Base-by-base conservation (phyloP, 345 rosid genomes). In the Psidium friedrichsthalianum region DNA sequence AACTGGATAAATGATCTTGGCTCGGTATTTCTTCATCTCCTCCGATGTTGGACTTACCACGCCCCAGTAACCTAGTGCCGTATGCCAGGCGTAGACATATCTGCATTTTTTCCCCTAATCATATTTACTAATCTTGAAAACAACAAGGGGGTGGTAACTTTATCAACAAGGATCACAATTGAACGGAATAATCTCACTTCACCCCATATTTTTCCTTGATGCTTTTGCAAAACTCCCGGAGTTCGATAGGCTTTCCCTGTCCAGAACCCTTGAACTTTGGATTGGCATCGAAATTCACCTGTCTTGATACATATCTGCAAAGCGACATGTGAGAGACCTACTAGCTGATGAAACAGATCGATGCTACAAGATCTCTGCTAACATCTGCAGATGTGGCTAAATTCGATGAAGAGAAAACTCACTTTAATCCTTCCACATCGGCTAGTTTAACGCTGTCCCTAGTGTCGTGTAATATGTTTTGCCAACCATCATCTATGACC, bases 401-500 rank as follows among this genome's bases (percentile, higher is more conserved):
- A 58, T 49, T 21, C 7, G 6, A 84, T 24, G 14, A 69, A 69
- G 47, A 80, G 32, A 81, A 24, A 18, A 89, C 93, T 86, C 85
- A 92, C 95, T 90, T 90, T 58, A 85, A 87, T 84, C 91, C 93
- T 64, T 91, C 90, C 32, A 87, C 74, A 44, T 88, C 4, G 82
- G 83, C 86, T 36, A 69, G 78, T 69, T 90, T 89, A 21, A 88
- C 89, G 36, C 89, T 88, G 81, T 90, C 88, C 11, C 6, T 8
- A 74, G 91, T 90, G 74, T 90, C 93, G 81, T 92, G 89, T 51
- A 56, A 69, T 12, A 89, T 89, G 10, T 89, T 90, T 93, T 93
- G 95, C 96, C 98, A 94, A 85, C 96, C 95, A 86, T 94, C 96
- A 83, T 94, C 98, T 8, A 94, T 89, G 55, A 94, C 90, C 54